phyloP scores from a whole-genome alignment of 768 basidiomycete species.

The Rhizopogon roseolus region DNA sequence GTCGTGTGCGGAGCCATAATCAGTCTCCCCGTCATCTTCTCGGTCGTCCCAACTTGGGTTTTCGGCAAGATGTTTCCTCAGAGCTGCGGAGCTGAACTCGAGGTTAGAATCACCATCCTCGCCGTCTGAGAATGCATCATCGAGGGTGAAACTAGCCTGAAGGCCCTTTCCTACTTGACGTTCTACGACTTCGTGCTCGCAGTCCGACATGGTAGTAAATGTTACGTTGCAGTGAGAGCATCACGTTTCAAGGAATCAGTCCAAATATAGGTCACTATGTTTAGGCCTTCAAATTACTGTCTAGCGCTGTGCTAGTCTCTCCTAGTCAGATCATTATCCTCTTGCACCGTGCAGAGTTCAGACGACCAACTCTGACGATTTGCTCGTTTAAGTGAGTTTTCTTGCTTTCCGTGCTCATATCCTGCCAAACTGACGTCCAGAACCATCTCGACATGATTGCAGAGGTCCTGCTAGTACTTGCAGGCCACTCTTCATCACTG shows the following conservation, averaged over 20 bases:
- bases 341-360: too few species aligned
- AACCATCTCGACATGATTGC: conserved; percentile 62
- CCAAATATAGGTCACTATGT: too few species aligned
- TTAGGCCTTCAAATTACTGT: too few species aligned
- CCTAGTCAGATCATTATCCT: too few species aligned
- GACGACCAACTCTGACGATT: neutral
- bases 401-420: neutral
- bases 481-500: conserved; percentile 83
- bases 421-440: neutral
- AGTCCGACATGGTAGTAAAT: conserved; percentile 10
- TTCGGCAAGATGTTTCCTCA: conserved; percentile 58
- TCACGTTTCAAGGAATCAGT: too few species aligned
- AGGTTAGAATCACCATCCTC: conserved; percentile 45
- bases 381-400: neutral
- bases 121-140: conserved; percentile 66
- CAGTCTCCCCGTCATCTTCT: conserved; percentile 18
- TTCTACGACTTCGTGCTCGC: conserved; percentile 8
- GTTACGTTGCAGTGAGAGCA: neutral
- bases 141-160: conserved; percentile 34
- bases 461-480: conserved; percentile 81
- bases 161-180: conserved; percentile 21
- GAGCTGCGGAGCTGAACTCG: conserved; percentile 55
- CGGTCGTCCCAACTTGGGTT: conserved; percentile 35
- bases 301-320: too few species aligned
- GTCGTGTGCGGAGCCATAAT: conserved; percentile 28